Evolutionary conservation across 148 eudicot genomes (phyloP), one percentile per base, ranked within the genome.

Genomic region (Cornus kousa): DNA sequence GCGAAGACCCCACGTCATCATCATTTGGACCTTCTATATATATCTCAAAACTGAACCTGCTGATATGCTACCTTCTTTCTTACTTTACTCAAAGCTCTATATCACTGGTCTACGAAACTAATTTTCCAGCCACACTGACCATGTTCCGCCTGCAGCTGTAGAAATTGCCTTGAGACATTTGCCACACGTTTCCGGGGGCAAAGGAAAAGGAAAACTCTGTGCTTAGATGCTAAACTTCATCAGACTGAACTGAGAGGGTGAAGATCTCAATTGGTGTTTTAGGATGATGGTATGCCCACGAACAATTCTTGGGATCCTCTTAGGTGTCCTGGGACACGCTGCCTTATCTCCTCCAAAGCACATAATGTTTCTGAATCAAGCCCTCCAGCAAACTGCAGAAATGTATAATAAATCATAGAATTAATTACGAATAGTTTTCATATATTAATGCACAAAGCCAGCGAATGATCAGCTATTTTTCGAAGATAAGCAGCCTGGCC

Each of bases 311-410:
- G 77, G 53, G 77, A 82, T 16, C 77, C 77, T 73, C 75, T 76
- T 7, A 77, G 35, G 48, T 77, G 68, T 13, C 73, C 77, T 40
- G 84, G 80, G 48, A 77, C 68, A 0, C 72, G 84, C 55, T 74
- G 62, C 70, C 77, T 77, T 66, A 82, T 82, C 68, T 72, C 80
- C 77, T 82, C 84, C 73, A 82, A 82, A 28, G 81, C 84, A 57
- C 74, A 67, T 73, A 82, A 35, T 31, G 84, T 82, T 77, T 82
- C 78, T 39, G 84, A 82, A 77, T 82, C 84, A 4, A 82, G 73
- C 53, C 77, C 84, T 35, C 84, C 84, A 23, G 80, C 71, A 72
- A 82, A 77, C 84, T 82, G 76, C 84, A 72, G 11, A 14, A 46
- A 67, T 32, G 40, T 50, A 31, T 7, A 24, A 62, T 6, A 62